Conservation (phyloP, 441 rosid genomes). For the Brassica hybrid region DNA sequence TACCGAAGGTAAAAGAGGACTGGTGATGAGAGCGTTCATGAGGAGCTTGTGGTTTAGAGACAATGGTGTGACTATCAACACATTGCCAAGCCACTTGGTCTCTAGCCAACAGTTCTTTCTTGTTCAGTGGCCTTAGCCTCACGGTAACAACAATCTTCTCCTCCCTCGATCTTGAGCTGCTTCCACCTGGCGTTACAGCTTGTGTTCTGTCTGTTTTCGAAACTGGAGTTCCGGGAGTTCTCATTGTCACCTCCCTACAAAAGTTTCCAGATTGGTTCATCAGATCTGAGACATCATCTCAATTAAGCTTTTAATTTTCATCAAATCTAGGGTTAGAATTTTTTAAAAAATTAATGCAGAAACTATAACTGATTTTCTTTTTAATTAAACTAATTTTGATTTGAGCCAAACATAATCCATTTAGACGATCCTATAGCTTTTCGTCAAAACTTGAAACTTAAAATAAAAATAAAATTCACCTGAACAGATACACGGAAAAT, state of each 20-base stretch:
- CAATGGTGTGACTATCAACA: conserved; percentile 78
- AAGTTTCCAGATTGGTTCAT: background rate
- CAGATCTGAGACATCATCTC: conserved; percentile 12
- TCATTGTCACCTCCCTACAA: conserved; percentile 50
- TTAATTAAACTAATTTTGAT: too few species aligned
- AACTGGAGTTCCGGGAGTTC: conserved; percentile 88
- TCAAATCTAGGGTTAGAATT: background rate
- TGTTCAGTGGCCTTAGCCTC: conserved; percentile 87
- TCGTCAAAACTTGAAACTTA: background rate
- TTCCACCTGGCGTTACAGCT: conserved; percentile 74
- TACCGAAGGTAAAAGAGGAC: conserved; percentile 88
- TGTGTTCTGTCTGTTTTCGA: conserved; percentile 69
- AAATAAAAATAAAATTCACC: background rate
- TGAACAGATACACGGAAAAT: background rate
- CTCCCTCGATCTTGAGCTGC: conserved; percentile 79
- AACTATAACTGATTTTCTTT: too few species aligned
- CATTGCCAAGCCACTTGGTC: conserved; percentile 98
- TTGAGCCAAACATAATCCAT: background rate
- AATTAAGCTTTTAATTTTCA: background rate
- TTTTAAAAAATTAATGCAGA: background rate
- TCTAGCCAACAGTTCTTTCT: conserved; percentile 82
- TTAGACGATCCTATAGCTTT: background rate
- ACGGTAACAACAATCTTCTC: conserved; percentile 97
- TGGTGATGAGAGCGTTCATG: conserved; percentile 85
- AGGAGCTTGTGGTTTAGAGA: conserved; percentile 68